phyloP scores from a whole-genome alignment of 257 asterid species.

The Lithospermum erythrorhizon region DNA sequence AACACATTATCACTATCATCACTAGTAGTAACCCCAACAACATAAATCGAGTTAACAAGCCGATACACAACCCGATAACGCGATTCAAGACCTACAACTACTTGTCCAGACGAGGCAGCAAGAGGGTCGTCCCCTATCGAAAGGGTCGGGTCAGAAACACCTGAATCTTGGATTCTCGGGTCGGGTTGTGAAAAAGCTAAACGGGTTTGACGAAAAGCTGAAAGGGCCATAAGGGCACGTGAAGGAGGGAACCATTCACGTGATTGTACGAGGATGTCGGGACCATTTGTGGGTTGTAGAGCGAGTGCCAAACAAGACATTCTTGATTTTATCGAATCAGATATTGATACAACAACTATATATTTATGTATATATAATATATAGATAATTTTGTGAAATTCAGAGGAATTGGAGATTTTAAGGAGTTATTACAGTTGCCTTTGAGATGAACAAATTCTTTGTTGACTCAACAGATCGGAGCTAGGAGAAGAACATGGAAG shows the following conservation, averaged over 20 bases:
- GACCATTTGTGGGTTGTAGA: constrained; percentile 84
- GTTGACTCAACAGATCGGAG: no score
- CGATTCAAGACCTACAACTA: constrained; percentile 81
- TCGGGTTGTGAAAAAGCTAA: constrained; percentile 38
- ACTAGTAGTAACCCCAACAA: constrained; percentile 70
- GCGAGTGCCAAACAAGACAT: constrained; percentile 87
- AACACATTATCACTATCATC: constrained; percentile 75
- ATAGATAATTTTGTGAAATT: no score
- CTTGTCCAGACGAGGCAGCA: constrained; percentile 90
- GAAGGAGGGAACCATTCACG: constrained; percentile 99
- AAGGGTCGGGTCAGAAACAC: constrained; percentile 23
- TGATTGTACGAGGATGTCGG: constrained; percentile 84
- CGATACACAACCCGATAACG: constrained; percentile 85
- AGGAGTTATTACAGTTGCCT: no score
- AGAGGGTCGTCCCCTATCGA: constrained; percentile 89
- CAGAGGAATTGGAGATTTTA: no score
- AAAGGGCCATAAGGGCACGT: constrained; percentile 84
- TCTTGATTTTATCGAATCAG: background rate
- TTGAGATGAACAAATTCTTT: no score
- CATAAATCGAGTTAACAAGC: constrained; percentile 80
- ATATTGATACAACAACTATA: no score
- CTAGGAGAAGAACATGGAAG: no score
- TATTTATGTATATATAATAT: no score
- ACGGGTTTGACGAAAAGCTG: constrained; percentile 83
- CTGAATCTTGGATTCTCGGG: constrained; percentile 7